Base-by-base conservation (phyloP, 2,329 filamentous ascomycete species). In the Pyrenophora seminiperda region DNA sequence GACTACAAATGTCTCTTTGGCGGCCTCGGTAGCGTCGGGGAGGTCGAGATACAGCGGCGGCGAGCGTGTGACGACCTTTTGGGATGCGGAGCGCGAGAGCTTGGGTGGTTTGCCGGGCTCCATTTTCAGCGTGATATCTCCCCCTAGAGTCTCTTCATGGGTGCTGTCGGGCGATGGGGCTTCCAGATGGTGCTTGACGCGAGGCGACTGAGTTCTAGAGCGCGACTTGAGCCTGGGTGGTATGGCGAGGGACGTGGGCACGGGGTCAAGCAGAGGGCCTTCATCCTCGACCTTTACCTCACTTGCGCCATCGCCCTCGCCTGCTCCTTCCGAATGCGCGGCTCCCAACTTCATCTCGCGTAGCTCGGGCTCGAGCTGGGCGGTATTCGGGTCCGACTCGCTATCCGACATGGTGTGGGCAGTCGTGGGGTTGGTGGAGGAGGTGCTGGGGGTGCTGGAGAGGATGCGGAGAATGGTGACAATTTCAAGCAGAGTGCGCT, bases 11-110 rank as follows among this genome's bases (percentile, higher is more conserved):
- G 84, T 84, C 19, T 80, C 77, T 61, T 83, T 86, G 3, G 94
- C 89, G 62, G 94, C 89, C 29, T 79, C 75, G 3, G 91, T 96
- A 59, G 85, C 86, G 73, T 97, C 88, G 31, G 89, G 87, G 22
- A 93, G 77, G 72, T 96, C 81, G 64, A 81, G 74, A 72, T 89
- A 96, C 9, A 96, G 77, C 45, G 79, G 79, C 43, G 86, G 81
- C 49, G 86, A 80, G 48, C 84, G 83, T 54, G 81, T 75, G 50
- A 83, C 74, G 41, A 85, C 73, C 72, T 90, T 96, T 61, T 89
- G 85, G 15, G 89, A 88, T 30, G 84, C 77, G 67, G 88, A 90
- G 63, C 91, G 87, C 59, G 86, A 81, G 50, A 89, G 77, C 74
- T 90, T 94, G 37, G 87, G 83, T 32, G 84, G 81, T 65, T 88